Conservation (phyloP, 2,329 filamentous ascomycete species). For the Claviceps sp. region DNA sequence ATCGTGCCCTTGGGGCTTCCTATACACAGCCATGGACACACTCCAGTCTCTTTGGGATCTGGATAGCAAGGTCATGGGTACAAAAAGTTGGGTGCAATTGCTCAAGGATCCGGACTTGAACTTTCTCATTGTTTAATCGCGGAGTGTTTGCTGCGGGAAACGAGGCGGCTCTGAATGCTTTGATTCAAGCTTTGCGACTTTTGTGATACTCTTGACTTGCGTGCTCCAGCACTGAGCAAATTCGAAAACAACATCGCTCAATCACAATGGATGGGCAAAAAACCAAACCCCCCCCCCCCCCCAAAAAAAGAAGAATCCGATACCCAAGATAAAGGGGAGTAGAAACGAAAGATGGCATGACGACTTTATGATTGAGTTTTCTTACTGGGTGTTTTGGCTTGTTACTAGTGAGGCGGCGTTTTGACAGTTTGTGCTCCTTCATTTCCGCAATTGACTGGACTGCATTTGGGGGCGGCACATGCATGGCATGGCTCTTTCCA, state of each 20-base stretch:
- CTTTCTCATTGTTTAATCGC: constrained; percentile 27
- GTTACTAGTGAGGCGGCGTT: neutral
- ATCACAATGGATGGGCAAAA: no score
- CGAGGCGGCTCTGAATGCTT: no score
- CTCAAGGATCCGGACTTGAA: constrained; percentile 28
- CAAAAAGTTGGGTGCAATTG: constrained; percentile 29
- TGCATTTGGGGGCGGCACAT: no score
- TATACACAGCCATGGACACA: constrained; percentile 32
- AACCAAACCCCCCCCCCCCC: no score
- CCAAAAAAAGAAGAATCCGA: neutral
- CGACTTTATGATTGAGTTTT: neutral
- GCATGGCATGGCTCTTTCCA: no score
- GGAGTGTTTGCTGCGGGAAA: no score
- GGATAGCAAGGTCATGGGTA: constrained; percentile 17
- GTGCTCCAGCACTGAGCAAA: no score
- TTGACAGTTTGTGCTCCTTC: neutral
- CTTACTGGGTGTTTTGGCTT: neutral
- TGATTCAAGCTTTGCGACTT: no score
- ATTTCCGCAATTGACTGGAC: neutral
- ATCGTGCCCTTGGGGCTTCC: constrained; percentile 34
- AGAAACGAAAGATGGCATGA: neutral
- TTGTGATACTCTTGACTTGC: no score
- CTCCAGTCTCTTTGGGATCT: constrained; percentile 29
- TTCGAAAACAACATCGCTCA: no score
- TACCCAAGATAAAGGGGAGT: neutral